These are phyloP conservation scores for Blakeslea trispora DNA, from an alignment of 371 early-diverging fungal species.

Conservation along the genomic window DNA sequence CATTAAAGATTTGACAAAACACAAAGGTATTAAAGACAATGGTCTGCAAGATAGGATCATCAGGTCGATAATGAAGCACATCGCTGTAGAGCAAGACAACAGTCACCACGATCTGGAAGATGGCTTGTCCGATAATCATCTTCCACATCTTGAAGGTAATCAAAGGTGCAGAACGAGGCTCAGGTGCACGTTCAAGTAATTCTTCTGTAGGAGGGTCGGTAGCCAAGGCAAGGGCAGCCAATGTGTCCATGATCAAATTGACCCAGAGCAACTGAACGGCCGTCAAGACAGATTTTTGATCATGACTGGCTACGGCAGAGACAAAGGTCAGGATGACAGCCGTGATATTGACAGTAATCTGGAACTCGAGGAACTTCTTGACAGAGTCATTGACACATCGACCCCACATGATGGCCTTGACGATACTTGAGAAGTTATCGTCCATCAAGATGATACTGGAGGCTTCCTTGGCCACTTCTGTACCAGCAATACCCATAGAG, in stretches of 20 bases:
- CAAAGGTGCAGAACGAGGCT: constrained; percentile 58
- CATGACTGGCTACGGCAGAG: constrained; percentile 47
- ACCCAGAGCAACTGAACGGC: constrained; percentile 76
- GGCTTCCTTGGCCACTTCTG: constrained; percentile 79
- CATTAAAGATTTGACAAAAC: constrained; percentile 79
- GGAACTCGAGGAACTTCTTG: constrained; percentile 77
- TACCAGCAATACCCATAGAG: constrained; percentile 78
- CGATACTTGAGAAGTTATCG: constrained; percentile 75
- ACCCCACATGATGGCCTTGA: constrained; percentile 76
- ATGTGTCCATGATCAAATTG: constrained; percentile 77
- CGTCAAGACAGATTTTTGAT: constrained; percentile 54
- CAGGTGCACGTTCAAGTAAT: constrained; percentile 61
- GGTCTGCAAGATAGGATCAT: constrained; percentile 50
- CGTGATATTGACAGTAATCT: constrained; percentile 71
- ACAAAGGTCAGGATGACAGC: constrained; percentile 66
- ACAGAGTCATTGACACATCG: constrained; percentile 74
- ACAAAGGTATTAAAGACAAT: constrained; percentile 83
- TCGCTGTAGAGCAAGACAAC: constrained; percentile 55
- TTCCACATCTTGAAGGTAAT: constrained; percentile 71
- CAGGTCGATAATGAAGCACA: constrained; percentile 24
- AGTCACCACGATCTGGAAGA: constrained; percentile 59
- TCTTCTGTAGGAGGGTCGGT: constrained; percentile 68
- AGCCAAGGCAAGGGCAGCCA: constrained; percentile 72
- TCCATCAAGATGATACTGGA: constrained; percentile 74
- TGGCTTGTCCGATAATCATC: constrained; percentile 62